Evolutionary conservation across 768 basidiomycete species (phyloP), one percentile per base, ranked within the genome.

Genomic region (Podaxis sp.): DNA sequence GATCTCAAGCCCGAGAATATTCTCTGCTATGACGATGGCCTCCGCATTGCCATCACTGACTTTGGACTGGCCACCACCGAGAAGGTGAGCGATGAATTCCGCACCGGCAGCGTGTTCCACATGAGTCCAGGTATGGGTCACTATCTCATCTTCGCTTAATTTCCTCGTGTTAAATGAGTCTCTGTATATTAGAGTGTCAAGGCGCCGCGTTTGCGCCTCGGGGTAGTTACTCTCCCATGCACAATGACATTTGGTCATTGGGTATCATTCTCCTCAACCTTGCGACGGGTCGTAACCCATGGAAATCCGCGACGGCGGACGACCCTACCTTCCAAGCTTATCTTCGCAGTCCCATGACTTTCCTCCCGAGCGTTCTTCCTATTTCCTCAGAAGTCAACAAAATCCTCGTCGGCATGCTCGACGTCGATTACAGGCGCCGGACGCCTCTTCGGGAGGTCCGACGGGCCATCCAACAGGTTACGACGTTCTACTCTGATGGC

Each of bases 1-100:
- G 97, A 98, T 72, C 79, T 99, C 70, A 99, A 98, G 79, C 96
- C 96, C 14, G 96, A 98, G 79, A 96, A 93, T 73, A 88, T 97
- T 63, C 81, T 98, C 62, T 95, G 93, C 76, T 90, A 88, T 78
- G 82, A 89, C 73, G 79, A 85, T 69, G 95, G 94, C 63, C 81
- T 86, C 63, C 82, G 86, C 63, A 85, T 98, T 64, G 88, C 92
- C 64, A 85, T 98, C 70, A 95, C 95, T 48, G 96, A 98, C 76
- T 98, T 98, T 72, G 96, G 96, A 52, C 85, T 98, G 25, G 90
- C 95, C 13, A 97, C 95, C 3, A 90, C 90, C 37, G 94, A 96
- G 65, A 86, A 85, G 71, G 78, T 87, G 63, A 94, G 92, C 68
- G 85, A 86, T 57, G 95, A 98, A 74, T 94, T 95, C 76, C 88